A percentile compares a stretch with the other conserved stretches of the same genome.
Evolutionary conservation across 768 basidiomycete genomes (phyloP).

Genomic region (Pleurotus eryngii): DNA sequence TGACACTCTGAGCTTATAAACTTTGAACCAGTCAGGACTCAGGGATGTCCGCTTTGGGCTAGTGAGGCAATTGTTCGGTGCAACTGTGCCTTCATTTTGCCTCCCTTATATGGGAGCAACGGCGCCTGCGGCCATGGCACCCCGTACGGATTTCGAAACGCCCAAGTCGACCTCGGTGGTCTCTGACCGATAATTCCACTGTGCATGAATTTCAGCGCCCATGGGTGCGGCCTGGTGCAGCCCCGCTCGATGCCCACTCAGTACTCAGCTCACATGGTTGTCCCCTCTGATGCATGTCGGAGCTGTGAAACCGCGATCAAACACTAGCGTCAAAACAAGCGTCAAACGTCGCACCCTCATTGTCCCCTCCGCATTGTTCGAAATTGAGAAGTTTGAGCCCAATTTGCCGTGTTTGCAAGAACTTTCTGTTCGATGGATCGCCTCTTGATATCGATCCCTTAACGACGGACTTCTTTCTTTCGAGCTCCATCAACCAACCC

Average conservation of each 20-base stretch:
- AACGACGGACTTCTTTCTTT: too few relatives aligned
- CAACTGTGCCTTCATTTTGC: conserved; percentile 3
- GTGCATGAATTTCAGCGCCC: neutral
- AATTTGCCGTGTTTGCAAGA: too few relatives aligned
- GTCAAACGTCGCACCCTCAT: conserved; percentile 7
- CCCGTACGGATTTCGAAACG: neutral
- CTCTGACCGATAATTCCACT: neutral
- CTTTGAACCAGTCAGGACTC: neutral
- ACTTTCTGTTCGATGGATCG: too few relatives aligned
- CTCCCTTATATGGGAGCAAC: neutral
- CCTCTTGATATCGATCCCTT: too few relatives aligned
- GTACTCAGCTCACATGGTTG: neutral
- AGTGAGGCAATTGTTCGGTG: conserved; percentile 3
- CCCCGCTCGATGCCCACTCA: neutral
- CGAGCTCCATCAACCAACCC: too few relatives aligned
- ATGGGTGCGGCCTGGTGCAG: neutral
- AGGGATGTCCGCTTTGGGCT: conserved; percentile 3
- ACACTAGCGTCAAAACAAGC: neutral
- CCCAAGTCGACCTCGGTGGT: too few relatives aligned
- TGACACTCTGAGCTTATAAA: neutral
- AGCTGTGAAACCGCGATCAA: neutral
- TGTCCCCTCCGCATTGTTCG: conserved; percentile 1
- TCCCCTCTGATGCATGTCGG: neutral
- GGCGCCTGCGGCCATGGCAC: conserved; percentile 1
- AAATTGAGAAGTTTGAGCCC: neutral